Conservation (phyloP, 768 basidiomycete species). For the Saitozyma sp. region DNA sequence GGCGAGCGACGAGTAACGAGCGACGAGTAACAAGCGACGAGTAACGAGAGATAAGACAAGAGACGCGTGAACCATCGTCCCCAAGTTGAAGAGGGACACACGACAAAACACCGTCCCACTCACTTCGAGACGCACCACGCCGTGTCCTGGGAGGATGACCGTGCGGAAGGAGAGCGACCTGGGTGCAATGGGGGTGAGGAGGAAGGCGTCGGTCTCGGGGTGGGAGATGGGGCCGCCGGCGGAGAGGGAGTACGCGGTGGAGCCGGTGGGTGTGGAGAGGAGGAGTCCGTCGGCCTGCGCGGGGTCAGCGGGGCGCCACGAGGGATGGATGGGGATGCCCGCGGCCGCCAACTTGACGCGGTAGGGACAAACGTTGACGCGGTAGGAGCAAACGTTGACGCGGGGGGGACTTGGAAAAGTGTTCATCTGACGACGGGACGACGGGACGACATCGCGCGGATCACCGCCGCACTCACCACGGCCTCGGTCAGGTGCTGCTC, state of each 20-base stretch:
- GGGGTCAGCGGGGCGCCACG: slow-evolving; percentile 2
- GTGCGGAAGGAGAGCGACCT: slow-evolving; percentile 88
- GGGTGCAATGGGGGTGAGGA: slow-evolving; percentile 94
- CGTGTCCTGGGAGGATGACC: slow-evolving; percentile 71
- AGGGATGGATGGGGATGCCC: slow-evolving; percentile 16
- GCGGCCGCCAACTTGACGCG: no score
- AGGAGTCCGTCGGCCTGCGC: slow-evolving; percentile 86
- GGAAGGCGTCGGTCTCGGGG: slow-evolving; percentile 82
- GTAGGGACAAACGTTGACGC: no score
- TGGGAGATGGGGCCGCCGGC: slow-evolving; percentile 96
- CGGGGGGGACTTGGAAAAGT: no score
- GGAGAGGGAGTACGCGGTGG: slow-evolving; percentile 92
- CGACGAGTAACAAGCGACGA: no score
- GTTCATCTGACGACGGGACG: no score
- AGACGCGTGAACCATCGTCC: no score
- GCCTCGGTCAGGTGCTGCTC: slow-evolving; percentile 94
- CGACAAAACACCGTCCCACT: slow-evolving; percentile 12
- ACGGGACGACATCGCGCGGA: no score
- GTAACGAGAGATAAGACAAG: no score
- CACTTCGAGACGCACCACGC: slow-evolving; percentile 52
- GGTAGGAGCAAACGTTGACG: no score
- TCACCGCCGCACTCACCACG: slow-evolving; percentile 63
- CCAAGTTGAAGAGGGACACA: neutral
- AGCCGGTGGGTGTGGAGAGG: slow-evolving; percentile 92
- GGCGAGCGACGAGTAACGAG: no score